Percentiles rank a stretch among this genome's conserved stretches.
phyloP scores from a whole-genome alignment of 192 early-diverging fungal species.

The Coemansia sp. region DNA sequence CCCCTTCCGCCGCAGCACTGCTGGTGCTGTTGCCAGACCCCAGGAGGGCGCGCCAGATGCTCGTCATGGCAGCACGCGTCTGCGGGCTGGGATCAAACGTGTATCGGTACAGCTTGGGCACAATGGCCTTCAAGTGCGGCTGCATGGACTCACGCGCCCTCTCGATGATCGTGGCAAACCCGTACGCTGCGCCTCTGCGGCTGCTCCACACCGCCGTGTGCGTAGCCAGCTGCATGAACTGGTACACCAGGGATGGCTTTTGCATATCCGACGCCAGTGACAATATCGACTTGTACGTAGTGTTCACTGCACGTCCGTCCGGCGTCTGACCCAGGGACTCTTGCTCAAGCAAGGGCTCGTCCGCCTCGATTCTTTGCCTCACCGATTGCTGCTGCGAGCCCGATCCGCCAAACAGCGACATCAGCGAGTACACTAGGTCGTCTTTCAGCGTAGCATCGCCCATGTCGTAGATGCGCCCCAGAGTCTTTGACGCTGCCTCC shows the following conservation, averaged over 20 bases:
- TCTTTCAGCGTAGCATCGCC: slow-evolving; percentile 34
- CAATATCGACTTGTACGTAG: slow-evolving; percentile 79
- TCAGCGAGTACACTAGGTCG: slow-evolving; percentile 45
- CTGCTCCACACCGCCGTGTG: slow-evolving; percentile 94
- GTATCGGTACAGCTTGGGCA: slow-evolving; percentile 87
- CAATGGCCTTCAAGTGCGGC: slow-evolving; percentile 73
- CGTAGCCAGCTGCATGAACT: slow-evolving; percentile 91
- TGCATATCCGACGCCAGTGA: slow-evolving; percentile 93
- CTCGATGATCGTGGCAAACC: slow-evolving; percentile 80
- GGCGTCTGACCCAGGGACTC: slow-evolving; percentile 38
- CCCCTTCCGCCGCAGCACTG: background rate
- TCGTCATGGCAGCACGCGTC: slow-evolving; percentile 85
- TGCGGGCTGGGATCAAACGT: slow-evolving; percentile 91
- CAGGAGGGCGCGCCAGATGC: slow-evolving; percentile 82
- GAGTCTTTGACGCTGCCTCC: slow-evolving; percentile 40
- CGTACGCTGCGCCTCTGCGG: slow-evolving; percentile 84
- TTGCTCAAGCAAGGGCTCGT: slow-evolving; percentile 44
- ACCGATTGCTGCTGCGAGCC: slow-evolving; percentile 19
- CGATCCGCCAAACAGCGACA: slow-evolving; percentile 29
- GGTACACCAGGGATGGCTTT: slow-evolving; percentile 91
- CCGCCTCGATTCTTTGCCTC: slow-evolving; percentile 31
- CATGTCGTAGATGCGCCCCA: slow-evolving; percentile 44
- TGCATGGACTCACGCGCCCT: slow-evolving; percentile 79
- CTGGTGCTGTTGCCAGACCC: slow-evolving; percentile 40
- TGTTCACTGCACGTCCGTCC: slow-evolving; percentile 38